phyloP scores from a whole-genome alignment of 768 basidiomycete genomes.

The Kondoa malvinella region DNA sequence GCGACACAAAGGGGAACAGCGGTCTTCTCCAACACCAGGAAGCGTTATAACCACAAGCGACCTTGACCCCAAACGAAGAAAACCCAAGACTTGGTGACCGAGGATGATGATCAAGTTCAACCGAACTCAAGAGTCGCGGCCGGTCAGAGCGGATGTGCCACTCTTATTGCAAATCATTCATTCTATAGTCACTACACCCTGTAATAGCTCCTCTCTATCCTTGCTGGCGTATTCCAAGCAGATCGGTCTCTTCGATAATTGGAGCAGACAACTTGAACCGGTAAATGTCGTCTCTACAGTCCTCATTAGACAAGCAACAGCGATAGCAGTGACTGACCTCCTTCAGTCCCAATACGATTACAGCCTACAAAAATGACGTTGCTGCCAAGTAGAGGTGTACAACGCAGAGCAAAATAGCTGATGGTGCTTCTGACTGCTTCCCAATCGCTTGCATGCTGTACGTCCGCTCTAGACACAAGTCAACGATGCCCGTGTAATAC shows the following conservation, averaged over 20 bases:
- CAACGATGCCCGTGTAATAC: too few species aligned
- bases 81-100: too few species aligned
- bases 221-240: constrained; percentile 19
- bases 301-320: neutral
- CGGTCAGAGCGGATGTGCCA: too few species aligned
- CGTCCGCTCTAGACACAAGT: neutral
- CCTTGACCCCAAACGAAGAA: too few species aligned
- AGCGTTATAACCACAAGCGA: too few species aligned
- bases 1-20: too few species aligned
- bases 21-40: too few species aligned
- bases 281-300: constrained; percentile 20
- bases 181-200: neutral
- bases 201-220: constrained; percentile 16
- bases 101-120: too few species aligned
- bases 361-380: constrained; percentile 18
- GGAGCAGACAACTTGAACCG: constrained; percentile 20
- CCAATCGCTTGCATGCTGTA: constrained; percentile 8
- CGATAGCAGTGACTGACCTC: constrained; percentile 8
- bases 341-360: constrained; percentile 24
- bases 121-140: too few species aligned
- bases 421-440: constrained; percentile 13
- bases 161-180: neutral
- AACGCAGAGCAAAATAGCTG: constrained; percentile 21
- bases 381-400: constrained; percentile 18
- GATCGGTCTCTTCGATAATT: constrained; percentile 12